Evolutionary conservation across 306 rosid species (phyloP).

Genomic region (Rosa lucieae): DNA sequence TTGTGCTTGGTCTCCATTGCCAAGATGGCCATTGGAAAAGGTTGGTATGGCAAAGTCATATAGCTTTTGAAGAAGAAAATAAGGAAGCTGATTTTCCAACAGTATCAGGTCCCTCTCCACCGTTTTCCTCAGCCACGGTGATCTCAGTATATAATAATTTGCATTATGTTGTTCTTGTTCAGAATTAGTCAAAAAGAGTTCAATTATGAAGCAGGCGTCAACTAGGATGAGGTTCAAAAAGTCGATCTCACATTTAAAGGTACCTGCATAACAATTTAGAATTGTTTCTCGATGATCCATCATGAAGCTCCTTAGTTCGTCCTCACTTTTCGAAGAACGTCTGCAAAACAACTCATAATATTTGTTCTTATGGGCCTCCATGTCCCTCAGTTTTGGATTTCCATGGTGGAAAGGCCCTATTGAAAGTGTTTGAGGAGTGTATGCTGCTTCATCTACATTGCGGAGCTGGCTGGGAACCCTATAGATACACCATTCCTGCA

Average conservation of each 20-base stretch:
- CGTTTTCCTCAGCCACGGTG: conserved; percentile 39
- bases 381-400: conserved; percentile 5
- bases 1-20: no score
- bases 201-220: conserved; percentile 26
- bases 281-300: neutral
- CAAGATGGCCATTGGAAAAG: neutral
- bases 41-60: neutral
- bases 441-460: conserved; percentile 27
- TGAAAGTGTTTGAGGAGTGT: conserved; percentile 48
- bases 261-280: neutral
- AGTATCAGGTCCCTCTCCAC: conserved; percentile 44
- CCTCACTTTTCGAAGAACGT: conserved; percentile 16
- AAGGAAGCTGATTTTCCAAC: conserved; percentile 58
- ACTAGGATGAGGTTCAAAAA: neutral
- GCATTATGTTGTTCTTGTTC: neutral
- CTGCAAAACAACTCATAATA: conserved; percentile 32
- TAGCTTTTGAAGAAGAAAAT: conserved; percentile 31
- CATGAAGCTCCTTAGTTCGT: conserved; percentile 9
- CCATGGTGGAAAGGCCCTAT: conserved; percentile 42
- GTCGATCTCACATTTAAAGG: neutral
- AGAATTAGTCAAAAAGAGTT: conserved; percentile 21
- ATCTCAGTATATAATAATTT: conserved; percentile 24
- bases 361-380: conserved; percentile 30
- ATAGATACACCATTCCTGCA: conserved; percentile 27
- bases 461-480: conserved; percentile 40